phyloP scores from a whole-genome alignment of 2,329 filamentous ascomycete species.

The Arthrobotrys iridis region DNA sequence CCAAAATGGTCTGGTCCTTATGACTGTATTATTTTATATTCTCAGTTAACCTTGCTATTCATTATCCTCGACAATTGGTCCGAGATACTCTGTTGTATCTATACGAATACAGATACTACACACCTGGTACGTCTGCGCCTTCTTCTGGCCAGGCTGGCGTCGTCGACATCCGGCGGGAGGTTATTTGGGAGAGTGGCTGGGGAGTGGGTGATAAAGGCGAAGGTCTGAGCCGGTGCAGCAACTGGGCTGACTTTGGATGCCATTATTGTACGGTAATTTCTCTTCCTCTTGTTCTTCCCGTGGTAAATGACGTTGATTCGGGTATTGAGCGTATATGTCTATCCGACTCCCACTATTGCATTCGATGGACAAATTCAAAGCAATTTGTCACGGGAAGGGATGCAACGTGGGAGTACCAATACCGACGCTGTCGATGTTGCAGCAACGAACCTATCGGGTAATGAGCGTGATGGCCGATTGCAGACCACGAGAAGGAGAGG shows the following conservation, averaged over 20 bases:
- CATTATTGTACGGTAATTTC: too few relatives aligned
- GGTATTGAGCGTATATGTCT: background rate
- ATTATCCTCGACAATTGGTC: background rate
- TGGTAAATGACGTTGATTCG: background rate
- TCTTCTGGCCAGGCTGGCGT: conserved; percentile 57
- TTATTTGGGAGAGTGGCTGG: conserved; percentile 57
- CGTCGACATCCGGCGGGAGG: conserved; percentile 56
- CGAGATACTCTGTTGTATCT: background rate
- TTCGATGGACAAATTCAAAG: conserved; percentile 18
- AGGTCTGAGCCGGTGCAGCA: conserved; percentile 44
- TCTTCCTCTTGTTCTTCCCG: too few relatives aligned
- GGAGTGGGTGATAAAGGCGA: conserved; percentile 58
- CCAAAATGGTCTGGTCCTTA: conserved; percentile 58
- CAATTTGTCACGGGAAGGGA: conserved; percentile 21
- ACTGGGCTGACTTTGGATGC: conserved; percentile 35
- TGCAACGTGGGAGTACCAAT: conserved; percentile 32
- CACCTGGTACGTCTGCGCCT: conserved; percentile 57
- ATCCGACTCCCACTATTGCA: conserved; percentile 40
- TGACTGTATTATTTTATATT: conserved; percentile 20
- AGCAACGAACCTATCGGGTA: too few relatives aligned
- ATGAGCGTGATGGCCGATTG: conserved; percentile 26
- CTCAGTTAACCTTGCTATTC: background rate
- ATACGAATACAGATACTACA: background rate
- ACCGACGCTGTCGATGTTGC: too few relatives aligned
- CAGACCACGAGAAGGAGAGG: background rate